Conservation (phyloP, 2,329 filamentous ascomycete species). For the Ceratocystis variospora region DNA sequence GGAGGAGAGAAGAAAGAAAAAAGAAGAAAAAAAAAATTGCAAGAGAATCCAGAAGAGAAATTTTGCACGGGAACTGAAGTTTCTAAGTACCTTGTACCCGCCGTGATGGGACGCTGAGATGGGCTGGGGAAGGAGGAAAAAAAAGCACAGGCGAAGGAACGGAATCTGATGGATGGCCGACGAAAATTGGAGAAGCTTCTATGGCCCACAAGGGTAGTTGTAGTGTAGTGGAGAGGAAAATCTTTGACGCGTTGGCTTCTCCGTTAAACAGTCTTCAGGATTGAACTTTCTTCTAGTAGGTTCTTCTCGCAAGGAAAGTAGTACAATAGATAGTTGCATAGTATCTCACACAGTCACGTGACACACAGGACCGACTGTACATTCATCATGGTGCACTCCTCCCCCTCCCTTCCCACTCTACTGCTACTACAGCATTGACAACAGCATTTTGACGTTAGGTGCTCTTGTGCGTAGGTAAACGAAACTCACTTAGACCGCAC, state of each 20-base stretch:
- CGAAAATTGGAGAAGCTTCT: slow-evolving; percentile 22
- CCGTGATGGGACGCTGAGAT: slow-evolving; percentile 2
- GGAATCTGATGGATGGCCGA: slow-evolving; percentile 8
- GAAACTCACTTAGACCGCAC: no score
- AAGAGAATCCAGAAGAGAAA: slow-evolving; percentile 17
- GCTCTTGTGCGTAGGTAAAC: no score
- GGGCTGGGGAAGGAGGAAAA: slow-evolving; percentile 5
- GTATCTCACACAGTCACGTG: not conserved
- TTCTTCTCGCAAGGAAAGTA: not conserved
- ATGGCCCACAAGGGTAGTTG: slow-evolving; percentile 13
- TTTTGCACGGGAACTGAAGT: slow-evolving; percentile 9
- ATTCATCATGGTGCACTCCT: not conserved
- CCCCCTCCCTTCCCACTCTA: no score
- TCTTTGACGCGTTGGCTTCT: not conserved
- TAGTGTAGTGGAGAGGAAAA: not conserved
- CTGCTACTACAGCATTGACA: no score
- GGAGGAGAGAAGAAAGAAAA: slow-evolving; percentile 19
- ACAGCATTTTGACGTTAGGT: no score
- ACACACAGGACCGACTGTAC: not conserved
- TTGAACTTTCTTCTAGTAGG: not conserved
- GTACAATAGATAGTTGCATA: not conserved
- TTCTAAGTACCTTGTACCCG: not conserved
- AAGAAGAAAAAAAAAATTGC: slow-evolving; percentile 12
- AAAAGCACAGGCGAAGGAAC: slow-evolving; percentile 10
- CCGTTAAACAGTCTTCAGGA: not conserved